Evolutionary conservation across 2,329 filamentous ascomycete species (phyloP), one percentile per base, ranked within the genome.

Genomic region (Fusarium chlamydosporum): DNA sequence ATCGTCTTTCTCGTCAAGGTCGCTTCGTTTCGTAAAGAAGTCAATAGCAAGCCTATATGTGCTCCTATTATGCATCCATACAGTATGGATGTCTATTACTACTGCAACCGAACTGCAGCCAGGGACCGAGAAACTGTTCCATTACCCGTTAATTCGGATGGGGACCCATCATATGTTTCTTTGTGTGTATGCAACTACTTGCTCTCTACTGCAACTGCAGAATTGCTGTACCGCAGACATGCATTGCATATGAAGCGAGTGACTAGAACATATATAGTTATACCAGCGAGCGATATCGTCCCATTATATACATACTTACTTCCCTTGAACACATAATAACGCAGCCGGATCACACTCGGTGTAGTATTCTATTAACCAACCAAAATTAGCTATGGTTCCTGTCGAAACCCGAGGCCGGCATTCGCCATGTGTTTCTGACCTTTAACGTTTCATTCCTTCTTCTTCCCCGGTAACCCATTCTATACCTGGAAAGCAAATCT

Each of bases 401-500:
- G 35, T 67, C 61, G 56, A 56, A 51, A 56, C 52, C 40, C 26
- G 45, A 68, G 43, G 41, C 16, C 61, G 31, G 43, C 42, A 46
- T 31, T 42, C 46, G 43, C 34, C 43, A 47, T 58, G 40, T 71
- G 63, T 61, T 61, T 59, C 65, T 61, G 26, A 64, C 62, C 43
- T 60, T 46, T 42, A 45, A 42, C 51, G 72, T 73, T 74, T 74
- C 64, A 73, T 68, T 54, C 53, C 51, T 67, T 59, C 56, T 26
- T 43, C 58, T 60, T 67, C 64, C 66, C 67, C 65, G 67, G 68
- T 37, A 53, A 53, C 34, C 48, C 48, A 48, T 13, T 53, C 34
- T 37, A 38, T 40, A 43, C 33, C 46, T 27, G 34, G 53, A 38
- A 35, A 45, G 38, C 33, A 33, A 29, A 38, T 38, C 38, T 53